phyloP scores from a whole-genome alignment of 805 yeast genomes.

The Hermanozyma aechmeae region DNA sequence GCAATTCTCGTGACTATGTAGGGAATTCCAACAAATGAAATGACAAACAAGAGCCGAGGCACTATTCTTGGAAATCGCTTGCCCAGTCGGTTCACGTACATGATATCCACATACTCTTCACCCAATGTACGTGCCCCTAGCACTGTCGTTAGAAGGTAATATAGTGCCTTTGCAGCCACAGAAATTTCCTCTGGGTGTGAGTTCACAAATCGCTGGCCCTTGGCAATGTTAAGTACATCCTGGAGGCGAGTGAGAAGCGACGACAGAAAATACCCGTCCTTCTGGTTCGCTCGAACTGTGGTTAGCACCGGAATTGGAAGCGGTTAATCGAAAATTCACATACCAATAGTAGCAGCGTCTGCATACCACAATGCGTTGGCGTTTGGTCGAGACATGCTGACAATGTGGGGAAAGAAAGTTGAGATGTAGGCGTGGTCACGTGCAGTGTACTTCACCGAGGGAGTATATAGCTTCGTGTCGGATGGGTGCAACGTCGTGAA shows the following conservation, averaged over 20 bases:
- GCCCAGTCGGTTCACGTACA: conserved; percentile 52
- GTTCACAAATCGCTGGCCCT: conserved; percentile 59
- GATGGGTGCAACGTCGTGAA: no score
- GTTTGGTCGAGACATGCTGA: no score
- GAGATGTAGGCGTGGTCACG: no score
- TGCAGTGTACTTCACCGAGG: no score
- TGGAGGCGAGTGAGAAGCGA: conserved; percentile 45
- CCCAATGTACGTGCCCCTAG: conserved; percentile 78
- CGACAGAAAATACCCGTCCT: conserved; percentile 67
- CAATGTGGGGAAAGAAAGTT: no score
- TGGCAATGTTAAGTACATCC: conserved; percentile 44
- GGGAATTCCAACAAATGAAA: conserved; percentile 58
- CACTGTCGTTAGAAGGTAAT: conserved; percentile 68
- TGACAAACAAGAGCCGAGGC: conserved; percentile 49
- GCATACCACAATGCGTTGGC: conserved; percentile 53
- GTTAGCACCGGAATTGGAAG: not conserved
- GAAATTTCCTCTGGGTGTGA: conserved; percentile 54
- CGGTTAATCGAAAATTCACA: conserved; percentile 13
- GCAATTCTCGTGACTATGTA: conserved; percentile 37
- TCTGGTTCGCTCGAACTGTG: conserved; percentile 78
- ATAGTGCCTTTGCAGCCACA: conserved; percentile 47
- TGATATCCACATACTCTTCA: conserved; percentile 84
- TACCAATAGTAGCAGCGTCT: conserved; percentile 78
- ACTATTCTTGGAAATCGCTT: conserved; percentile 34
- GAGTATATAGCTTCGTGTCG: no score